phyloP scores from a whole-genome alignment of 345 rosid genomes.

The Salix purpurea region DNA sequence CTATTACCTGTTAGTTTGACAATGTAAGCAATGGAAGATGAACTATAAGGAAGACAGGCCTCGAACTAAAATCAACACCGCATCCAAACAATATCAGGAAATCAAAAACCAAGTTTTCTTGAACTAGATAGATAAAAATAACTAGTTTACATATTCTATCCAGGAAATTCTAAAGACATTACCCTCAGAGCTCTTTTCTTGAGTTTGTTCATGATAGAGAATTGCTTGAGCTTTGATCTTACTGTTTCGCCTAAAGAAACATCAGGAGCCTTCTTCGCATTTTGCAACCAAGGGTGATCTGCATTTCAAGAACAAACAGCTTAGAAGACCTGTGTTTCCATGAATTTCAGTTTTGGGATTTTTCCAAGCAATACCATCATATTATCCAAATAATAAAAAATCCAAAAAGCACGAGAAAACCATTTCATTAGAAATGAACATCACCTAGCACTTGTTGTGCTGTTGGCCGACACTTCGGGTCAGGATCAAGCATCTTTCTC shows the following conservation, averaged over 20 bases:
- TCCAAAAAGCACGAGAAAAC: constrained; percentile 3
- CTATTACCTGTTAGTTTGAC: constrained; percentile 21
- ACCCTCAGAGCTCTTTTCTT: constrained; percentile 41
- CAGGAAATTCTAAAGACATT: background rate
- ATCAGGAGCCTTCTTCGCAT: constrained; percentile 33
- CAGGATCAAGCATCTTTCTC: constrained; percentile 35
- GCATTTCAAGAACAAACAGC: constrained; percentile 16
- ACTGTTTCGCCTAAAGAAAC: constrained; percentile 31
- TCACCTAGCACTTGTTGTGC: constrained; percentile 36
- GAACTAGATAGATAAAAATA: background rate
- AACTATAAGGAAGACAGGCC: background rate
- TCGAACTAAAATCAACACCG: background rate
- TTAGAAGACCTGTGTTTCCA: background rate
- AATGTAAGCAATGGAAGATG: background rate
- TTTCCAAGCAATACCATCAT: background rate
- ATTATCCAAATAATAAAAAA: background rate
- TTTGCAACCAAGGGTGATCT: constrained; percentile 37
- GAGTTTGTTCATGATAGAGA: constrained; percentile 34
- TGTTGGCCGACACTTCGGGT: constrained; percentile 26
- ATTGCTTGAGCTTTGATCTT: constrained; percentile 31
- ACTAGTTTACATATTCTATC: background rate
- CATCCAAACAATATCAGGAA: background rate
- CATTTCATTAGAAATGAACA: background rate
- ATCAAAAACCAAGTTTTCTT: background rate
- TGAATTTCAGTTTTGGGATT: constrained; percentile 1